Evolutionary conservation across 768 basidiomycete genomes (phyloP), one percentile per base, ranked within the genome.

Genomic region (Phanerodontia chrysosporium): DNA sequence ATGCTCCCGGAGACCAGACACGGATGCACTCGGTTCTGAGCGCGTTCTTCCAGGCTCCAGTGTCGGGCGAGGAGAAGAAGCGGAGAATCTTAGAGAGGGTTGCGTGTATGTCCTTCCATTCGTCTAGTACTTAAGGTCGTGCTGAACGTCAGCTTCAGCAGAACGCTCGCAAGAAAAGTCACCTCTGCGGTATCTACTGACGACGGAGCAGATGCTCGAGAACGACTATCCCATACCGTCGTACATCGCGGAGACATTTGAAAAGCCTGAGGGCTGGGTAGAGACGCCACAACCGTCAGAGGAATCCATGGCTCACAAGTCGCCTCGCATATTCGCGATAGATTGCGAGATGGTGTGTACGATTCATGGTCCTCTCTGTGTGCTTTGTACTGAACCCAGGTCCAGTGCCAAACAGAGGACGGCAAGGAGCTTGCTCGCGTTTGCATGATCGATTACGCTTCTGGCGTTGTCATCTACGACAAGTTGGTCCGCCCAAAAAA

Each of bases 271-370:
- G 1, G 93, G 86, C 1, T 97, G 93, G 93, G 73, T 90, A 6
- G 92, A 98, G 73, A 93, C 89, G 0, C 89, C 92, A 1, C 72
- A 83, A 58, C 71, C 76, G 0, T 55, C 63, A 1, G 65, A 72
- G 39, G 66, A 72, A 29, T 63, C 73, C 2, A 53, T 75, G 32
- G 62, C 73, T 57, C 53, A 69, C 51, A 45, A 66, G 73, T 21
- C 72, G 67, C 29, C 67, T 3, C 78, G 75, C 59, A 81, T 96
- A 25, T 86, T 90, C 57, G 92, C 92, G 0, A 82, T 99, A 49
- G 96, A 99, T 78, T 98, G 96, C 71, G 96, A 98, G 72, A 98
- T 98, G 96, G 95, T 92, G 60, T 55, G 83, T 67, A n/a, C 10
- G 22, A 18, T n/a, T 49, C 30, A 24, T 35, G 12, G 18, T 51